These are phyloP conservation scores for Alternaria rosae DNA, from an alignment of 2,329 filamentous ascomycete genomes.

Conservation along the genomic window DNA sequence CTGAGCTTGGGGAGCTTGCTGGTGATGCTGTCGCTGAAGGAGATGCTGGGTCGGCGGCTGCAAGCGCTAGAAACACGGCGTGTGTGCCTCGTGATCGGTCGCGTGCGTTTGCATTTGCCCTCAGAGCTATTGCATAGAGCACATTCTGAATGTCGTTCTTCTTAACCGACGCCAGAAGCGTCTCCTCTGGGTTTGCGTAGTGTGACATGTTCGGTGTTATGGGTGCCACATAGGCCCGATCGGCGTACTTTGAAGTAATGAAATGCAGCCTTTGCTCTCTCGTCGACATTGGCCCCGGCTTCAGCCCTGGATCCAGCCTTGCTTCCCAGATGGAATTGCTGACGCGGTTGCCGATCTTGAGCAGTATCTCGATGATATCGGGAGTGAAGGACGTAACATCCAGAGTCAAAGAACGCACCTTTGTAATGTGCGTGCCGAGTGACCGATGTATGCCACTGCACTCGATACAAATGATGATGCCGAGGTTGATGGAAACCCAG, in stretches of 20 bases:
- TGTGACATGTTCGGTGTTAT: slow-evolving; percentile 78
- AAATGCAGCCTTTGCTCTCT: slow-evolving; percentile 92
- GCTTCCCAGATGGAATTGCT: slow-evolving; percentile 98
- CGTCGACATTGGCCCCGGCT: slow-evolving; percentile 78
- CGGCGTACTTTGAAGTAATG: slow-evolving; percentile 94
- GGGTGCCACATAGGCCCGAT: slow-evolving; percentile 80
- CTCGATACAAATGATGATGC: slow-evolving; percentile 95
- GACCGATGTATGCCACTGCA: slow-evolving; percentile 98
- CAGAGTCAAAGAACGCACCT: slow-evolving; percentile 91
- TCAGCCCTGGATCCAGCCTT: slow-evolving; percentile 74
- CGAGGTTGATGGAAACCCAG: slow-evolving; percentile 98
- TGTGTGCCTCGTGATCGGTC: slow-evolving; percentile 90
- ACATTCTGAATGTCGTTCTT: slow-evolving; percentile 95
- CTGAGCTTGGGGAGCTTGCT: slow-evolving; percentile 54
- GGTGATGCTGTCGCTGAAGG: slow-evolving; percentile 62
- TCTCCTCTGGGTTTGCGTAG: slow-evolving; percentile 83
- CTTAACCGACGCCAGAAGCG: slow-evolving; percentile 90
- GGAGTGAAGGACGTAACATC: slow-evolving; percentile 96
- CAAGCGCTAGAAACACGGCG: slow-evolving; percentile 87
- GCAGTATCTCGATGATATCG: slow-evolving; percentile 92
- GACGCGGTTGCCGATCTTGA: slow-evolving; percentile 90
- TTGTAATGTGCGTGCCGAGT: slow-evolving; percentile 95
- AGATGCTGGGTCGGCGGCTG: slow-evolving; percentile 87
- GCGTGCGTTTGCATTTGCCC: slow-evolving; percentile 78
- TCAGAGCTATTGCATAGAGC: slow-evolving; percentile 85